Conservation (phyloP, 1,284 basidiomycete species). For the Rhodotorula sp. region DNA sequence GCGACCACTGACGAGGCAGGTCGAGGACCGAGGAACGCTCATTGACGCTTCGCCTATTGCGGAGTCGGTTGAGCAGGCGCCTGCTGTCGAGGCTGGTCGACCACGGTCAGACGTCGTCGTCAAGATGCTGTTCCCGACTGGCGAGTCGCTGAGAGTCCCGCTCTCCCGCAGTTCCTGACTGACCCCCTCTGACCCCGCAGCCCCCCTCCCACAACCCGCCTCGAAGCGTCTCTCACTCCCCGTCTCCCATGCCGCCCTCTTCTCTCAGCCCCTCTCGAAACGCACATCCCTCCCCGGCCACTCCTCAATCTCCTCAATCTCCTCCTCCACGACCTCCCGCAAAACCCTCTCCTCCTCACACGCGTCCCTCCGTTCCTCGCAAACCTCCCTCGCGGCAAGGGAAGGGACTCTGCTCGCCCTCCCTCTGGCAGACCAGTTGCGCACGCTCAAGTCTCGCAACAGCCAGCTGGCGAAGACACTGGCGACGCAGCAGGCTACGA, state of each 20-base stretch:
- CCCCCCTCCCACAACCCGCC: background rate
- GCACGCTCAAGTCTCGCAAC: constrained; percentile 28
- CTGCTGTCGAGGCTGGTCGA: background rate
- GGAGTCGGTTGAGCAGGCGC: background rate
- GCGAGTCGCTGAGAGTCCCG: background rate
- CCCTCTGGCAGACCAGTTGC: constrained; percentile 27
- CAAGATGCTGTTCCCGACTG: constrained; percentile 10
- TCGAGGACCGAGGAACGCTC: background rate
- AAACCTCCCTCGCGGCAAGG: background rate
- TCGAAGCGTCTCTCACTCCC: constrained; percentile 13
- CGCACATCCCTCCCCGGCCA: constrained; percentile 3
- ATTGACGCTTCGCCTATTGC: background rate
- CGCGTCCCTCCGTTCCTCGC: background rate
- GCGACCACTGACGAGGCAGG: no score
- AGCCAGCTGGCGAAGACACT: background rate
- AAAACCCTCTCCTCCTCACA: constrained; percentile 8
- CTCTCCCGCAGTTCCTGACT: background rate
- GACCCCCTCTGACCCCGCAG: background rate
- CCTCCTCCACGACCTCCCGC: background rate
- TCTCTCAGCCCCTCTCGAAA: background rate
- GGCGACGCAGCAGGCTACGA: constrained; percentile 1
- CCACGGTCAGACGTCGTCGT: constrained; percentile 13
- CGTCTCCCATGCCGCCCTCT: background rate
- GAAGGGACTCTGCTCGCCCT: constrained; percentile 19
- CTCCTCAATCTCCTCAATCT: background rate